phyloP scores from a whole-genome alignment of 176 grass and related monocot genomes.

The Cymbopogon citratus region DNA sequence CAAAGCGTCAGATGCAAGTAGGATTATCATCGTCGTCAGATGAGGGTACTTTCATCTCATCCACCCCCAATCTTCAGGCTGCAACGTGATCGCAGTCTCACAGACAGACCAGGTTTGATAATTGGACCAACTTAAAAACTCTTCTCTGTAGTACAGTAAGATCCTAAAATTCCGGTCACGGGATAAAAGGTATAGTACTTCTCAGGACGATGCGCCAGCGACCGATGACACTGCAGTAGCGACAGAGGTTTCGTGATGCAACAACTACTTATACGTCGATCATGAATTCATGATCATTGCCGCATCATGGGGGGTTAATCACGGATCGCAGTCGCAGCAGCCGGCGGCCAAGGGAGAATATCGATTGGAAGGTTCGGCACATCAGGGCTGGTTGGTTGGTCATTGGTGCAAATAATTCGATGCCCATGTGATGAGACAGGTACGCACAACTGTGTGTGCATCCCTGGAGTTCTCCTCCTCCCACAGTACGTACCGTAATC shows the following conservation, averaged over 20 bases:
- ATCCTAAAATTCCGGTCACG: conserved; percentile 30
- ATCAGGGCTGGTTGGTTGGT: background rate
- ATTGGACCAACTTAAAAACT: background rate
- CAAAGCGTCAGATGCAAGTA: background rate
- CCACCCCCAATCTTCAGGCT: background rate
- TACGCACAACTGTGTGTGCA: background rate
- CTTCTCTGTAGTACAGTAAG: background rate
- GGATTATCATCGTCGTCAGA: background rate
- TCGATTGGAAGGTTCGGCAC: conserved; percentile 24
- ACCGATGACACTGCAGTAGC: background rate
- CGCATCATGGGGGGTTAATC: background rate
- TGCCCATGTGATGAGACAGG: conserved; percentile 33
- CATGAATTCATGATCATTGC: too few relatives aligned
- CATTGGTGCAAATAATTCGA: conserved; percentile 16
- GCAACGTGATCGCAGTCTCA: background rate
- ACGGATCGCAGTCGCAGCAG: background rate
- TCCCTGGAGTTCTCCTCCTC: too few relatives aligned
- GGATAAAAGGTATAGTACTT: background rate
- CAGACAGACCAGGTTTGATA: background rate
- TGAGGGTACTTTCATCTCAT: background rate
- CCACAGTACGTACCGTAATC: background rate
- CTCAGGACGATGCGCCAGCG: background rate
- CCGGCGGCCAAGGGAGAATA: background rate
- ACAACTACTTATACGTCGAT: too few relatives aligned
- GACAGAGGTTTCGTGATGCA: background rate